Base-by-base conservation (phyloP, 345 rosid species). In the Cardiospermum halicacabum region DNA sequence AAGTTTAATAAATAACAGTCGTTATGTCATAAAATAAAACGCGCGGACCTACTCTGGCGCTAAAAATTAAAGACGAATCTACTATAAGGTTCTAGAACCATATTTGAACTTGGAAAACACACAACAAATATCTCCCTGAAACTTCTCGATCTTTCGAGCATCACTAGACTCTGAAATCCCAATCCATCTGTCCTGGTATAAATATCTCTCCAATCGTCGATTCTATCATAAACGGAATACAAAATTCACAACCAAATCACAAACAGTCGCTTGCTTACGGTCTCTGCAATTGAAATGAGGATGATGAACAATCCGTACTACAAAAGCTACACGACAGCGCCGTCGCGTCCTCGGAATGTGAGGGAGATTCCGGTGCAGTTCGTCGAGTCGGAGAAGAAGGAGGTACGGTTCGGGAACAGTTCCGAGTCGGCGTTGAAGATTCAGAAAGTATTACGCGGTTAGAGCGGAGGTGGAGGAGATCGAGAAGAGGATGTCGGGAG, bases 361-460 rank as follows among this genome's bases (percentile, higher is more conserved):
- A 82, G 82, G 13, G 50, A 75, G 18, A 78, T 88, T 9, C 89
- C 89, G 1, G 87, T 83, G 6, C 81, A 21, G 19, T 75, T 63
- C 59, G 72, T 81, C 21, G 79, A 61, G 0, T 68, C 78, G 61
- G 85, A 73, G 54, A 69, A 26, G 58, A 30, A 26, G 6, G 51
- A 47, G 51, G 19, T 18, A 21, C 34, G 15, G 15, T 18, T 9
- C 1, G 49, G 7, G 64, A 56, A 58, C 30, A 66, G 74, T 37
- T 10, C 72, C 19, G 78, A 68, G 2, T 58, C 71, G 32, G 94
- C 82, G 7, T 50, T 69, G 65, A 80, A 62, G 83, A 83, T 87
- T 57, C 88, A 87, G 82, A 81, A 77, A 73, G 78, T 68, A 25
- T 65, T 81, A 18, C 67, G 89, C 19, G 95, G 89, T 2, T 83